Evolutionary conservation across 2,329 filamentous ascomycete species (phyloP).

Genomic region (Alternaria hordeiaustralica): DNA sequence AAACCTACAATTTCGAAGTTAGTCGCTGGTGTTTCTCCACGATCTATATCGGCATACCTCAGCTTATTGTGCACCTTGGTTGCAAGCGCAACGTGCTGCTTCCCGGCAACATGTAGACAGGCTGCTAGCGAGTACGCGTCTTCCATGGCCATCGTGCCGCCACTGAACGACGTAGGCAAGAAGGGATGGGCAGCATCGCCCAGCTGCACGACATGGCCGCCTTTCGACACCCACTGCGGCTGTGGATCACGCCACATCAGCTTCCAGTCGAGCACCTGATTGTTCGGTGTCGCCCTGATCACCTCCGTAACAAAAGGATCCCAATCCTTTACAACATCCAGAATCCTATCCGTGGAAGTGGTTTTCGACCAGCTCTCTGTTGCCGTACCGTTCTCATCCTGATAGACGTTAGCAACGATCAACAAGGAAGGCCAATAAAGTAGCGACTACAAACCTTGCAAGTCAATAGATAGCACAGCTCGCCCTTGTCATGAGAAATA

Average conservation of each 20-base stretch:
- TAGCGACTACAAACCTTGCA: background rate
- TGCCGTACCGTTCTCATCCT: background rate
- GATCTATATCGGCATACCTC: background rate
- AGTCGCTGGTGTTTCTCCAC: background rate
- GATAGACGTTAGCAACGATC: background rate
- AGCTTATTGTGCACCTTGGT: conserved; percentile 27
- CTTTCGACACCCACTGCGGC: conserved; percentile 53
- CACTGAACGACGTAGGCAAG: conserved; percentile 58
- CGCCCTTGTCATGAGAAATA: background rate
- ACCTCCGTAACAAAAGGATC: conserved; percentile 2
- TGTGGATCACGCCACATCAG: conserved; percentile 59
- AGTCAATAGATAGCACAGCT: background rate
- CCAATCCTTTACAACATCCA: conserved; percentile 8
- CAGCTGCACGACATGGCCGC: conserved; percentile 41
- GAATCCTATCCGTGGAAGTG: background rate
- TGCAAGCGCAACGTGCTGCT: background rate
- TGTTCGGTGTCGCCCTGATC: background rate
- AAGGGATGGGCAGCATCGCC: conserved; percentile 61
- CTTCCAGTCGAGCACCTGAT: conserved; percentile 55
- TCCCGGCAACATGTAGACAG: conserved; percentile 10
- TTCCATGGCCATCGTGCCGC: conserved; percentile 59
- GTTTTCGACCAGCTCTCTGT: background rate
- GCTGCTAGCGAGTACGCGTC: conserved; percentile 38
- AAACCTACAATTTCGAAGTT: background rate
- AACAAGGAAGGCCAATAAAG: background rate